These are phyloP conservation scores for Monosporascus sp. DNA, from an alignment of 2,329 filamentous ascomycete genomes.

Conservation along the genomic window DNA sequence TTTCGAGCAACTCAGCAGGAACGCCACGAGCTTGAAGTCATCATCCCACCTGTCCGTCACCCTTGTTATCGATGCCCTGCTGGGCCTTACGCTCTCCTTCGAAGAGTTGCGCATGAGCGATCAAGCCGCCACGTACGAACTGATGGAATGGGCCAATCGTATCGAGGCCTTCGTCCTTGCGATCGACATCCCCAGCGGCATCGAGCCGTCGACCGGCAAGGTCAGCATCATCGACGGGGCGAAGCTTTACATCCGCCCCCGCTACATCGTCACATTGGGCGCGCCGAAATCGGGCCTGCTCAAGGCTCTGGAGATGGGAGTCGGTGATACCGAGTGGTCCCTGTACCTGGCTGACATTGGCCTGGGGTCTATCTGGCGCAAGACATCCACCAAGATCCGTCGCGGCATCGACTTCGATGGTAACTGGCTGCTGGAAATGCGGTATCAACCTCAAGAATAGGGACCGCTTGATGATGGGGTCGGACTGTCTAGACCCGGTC, in stretches of 20 bases:
- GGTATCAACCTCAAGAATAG: slow-evolving; percentile 30
- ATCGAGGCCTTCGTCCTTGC: slow-evolving; percentile 77
- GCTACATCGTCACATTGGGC: slow-evolving; percentile 79
- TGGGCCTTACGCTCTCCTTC: slow-evolving; percentile 82
- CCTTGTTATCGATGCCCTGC: slow-evolving; percentile 67
- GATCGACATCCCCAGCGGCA: slow-evolving; percentile 85
- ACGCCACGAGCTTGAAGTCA: slow-evolving; percentile 26
- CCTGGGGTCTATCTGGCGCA: slow-evolving; percentile 76
- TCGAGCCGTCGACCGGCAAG: slow-evolving; percentile 72
- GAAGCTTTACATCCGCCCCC: slow-evolving; percentile 72
- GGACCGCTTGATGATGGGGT: too few relatives aligned
- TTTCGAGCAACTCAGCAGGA: slow-evolving; percentile 53
- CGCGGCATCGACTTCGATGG: slow-evolving; percentile 85
- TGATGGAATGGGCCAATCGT: slow-evolving; percentile 92
- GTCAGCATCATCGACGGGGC: slow-evolving; percentile 65
- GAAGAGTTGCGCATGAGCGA: slow-evolving; percentile 81
- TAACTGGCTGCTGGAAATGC: slow-evolving; percentile 75
- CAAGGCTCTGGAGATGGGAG: slow-evolving; percentile 63
- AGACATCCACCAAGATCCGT: slow-evolving; percentile 73
- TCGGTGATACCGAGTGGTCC: slow-evolving; percentile 61
- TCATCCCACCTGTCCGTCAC: slow-evolving; percentile 24
- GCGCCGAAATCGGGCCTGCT: slow-evolving; percentile 82
- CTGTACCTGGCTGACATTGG: slow-evolving; percentile 85
- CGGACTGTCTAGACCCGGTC: too few relatives aligned
- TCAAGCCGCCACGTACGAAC: slow-evolving; percentile 77